Conservation (phyloP, 495 filamentous ascomycete species). For the Hypoxylon intermedium region DNA sequence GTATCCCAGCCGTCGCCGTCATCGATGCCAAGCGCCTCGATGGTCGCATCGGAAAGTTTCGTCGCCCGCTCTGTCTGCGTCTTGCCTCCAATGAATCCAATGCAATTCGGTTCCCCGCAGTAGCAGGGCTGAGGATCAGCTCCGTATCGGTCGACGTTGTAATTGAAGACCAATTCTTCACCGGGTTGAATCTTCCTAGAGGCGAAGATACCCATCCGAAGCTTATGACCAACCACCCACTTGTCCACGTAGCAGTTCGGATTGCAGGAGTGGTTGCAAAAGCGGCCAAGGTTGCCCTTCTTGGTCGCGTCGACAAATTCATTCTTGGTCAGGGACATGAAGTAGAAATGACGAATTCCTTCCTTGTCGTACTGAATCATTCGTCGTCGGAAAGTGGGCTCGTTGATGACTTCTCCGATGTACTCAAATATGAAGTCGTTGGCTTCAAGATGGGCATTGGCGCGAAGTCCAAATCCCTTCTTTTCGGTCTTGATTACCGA, state of each 20-base stretch:
- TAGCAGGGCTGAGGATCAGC: slow-evolving; percentile 97
- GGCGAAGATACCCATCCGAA: slow-evolving; percentile 99
- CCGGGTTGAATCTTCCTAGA: slow-evolving; percentile 83
- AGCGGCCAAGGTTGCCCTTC: slow-evolving; percentile 92
- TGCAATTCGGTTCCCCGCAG: slow-evolving; percentile 93
- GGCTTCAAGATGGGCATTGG: slow-evolving; percentile 74
- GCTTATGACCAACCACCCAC: slow-evolving; percentile 97
- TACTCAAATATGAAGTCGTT: slow-evolving; percentile 98
- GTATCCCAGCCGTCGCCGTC: slow-evolving; percentile 92
- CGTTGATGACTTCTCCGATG: slow-evolving; percentile 97
- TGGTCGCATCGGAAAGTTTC: slow-evolving; percentile 86
- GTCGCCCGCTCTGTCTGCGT: slow-evolving; percentile 96
- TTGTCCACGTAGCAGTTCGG: slow-evolving; percentile 99
- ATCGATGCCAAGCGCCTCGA: slow-evolving; percentile 95
- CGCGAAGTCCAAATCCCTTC: slow-evolving; percentile 91
- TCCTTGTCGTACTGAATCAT: slow-evolving; percentile 92
- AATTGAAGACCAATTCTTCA: slow-evolving; percentile 99
- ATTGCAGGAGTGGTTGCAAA: slow-evolving; percentile 99
- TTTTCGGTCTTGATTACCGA: slow-evolving; percentile 96
- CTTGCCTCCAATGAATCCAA: slow-evolving; percentile 94
- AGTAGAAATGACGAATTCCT: slow-evolving; percentile 99
- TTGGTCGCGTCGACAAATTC: slow-evolving; percentile 99
- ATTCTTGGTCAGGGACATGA: slow-evolving; percentile 96
- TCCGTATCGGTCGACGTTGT: slow-evolving; percentile 98
- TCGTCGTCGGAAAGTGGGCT: slow-evolving; percentile 81